These are phyloP conservation scores for Ophiostoma ulmi DNA, from an alignment of 2,329 filamentous ascomycete genomes.

Conservation along the genomic window DNA sequence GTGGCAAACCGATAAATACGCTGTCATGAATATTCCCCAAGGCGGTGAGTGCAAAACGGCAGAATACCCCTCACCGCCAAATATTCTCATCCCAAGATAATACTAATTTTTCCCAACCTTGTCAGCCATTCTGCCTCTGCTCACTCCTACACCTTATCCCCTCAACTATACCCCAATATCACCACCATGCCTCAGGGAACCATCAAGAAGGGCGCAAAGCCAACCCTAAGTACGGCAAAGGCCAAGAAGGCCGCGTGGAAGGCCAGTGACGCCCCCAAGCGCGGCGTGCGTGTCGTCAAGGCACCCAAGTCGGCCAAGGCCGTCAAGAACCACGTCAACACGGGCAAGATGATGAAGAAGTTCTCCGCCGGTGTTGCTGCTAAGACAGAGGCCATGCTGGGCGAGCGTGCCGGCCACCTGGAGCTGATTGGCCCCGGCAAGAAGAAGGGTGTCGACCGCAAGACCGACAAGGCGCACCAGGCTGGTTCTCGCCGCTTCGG, in stretches of 20 bases:
- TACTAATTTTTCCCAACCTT: background rate
- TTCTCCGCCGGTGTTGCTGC: constrained; percentile 50
- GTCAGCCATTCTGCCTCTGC: background rate
- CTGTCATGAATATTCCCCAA: background rate
- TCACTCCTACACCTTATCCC: background rate
- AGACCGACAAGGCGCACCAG: constrained; percentile 32
- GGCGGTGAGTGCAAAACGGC: background rate
- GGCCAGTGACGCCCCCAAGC: constrained; percentile 33
- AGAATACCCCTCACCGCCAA: constrained; percentile 13
- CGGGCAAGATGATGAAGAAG: constrained; percentile 52
- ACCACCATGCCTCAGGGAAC: constrained; percentile 51
- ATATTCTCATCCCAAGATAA: background rate
- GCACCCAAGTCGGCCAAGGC: constrained; percentile 38
- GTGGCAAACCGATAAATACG: background rate
- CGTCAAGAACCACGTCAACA: constrained; percentile 36
- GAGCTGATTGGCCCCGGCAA: constrained; percentile 56
- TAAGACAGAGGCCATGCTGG: constrained; percentile 54
- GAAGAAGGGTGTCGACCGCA: constrained; percentile 35
- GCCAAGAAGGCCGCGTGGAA: constrained; percentile 39
- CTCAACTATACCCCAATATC: background rate
- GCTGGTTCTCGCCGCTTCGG: constrained; percentile 54
- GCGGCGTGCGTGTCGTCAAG: constrained; percentile 46
- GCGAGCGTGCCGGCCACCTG: constrained; percentile 55
- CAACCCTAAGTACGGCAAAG: constrained; percentile 29
- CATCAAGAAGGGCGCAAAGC: constrained; percentile 45